Conservation (phyloP, 2,329 filamentous ascomycete species). For the Rhinocladiella similis region DNA sequence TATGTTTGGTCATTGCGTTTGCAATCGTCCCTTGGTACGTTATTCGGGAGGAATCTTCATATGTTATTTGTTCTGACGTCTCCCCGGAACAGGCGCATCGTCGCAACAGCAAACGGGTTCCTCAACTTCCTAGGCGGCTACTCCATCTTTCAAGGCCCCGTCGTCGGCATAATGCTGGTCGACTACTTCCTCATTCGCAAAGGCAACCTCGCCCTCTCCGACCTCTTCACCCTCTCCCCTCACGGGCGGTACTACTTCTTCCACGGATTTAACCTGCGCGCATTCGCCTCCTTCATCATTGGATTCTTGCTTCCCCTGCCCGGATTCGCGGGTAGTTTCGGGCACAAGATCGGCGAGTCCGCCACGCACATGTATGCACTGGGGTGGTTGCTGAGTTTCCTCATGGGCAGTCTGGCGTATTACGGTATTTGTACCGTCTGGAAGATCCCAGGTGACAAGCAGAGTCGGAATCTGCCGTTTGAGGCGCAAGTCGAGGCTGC, state of each 20-base stretch:
- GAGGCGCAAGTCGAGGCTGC: not conserved
- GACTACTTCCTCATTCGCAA: conserved; percentile 38
- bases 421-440: conserved; percentile 19
- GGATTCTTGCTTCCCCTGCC: conserved; percentile 29
- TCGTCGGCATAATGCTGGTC: conserved; percentile 34
- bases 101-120: conserved; percentile 29
- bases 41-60: no score
- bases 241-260: conserved; percentile 37
- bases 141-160: conserved; percentile 29
- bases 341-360: conserved; percentile 14
- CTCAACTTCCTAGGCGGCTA: conserved; percentile 29
- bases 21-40: conserved; percentile 37
- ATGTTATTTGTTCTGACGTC: conserved; percentile 14
- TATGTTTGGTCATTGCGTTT: conserved; percentile 36
- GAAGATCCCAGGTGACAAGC: not conserved
- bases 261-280: conserved; percentile 34
- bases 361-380: conserved; percentile 29
- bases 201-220: conserved; percentile 37
- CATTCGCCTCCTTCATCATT: conserved; percentile 28
- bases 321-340: conserved; percentile 28
- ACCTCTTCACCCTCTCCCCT: conserved; percentile 33
- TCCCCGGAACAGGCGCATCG: conserved; percentile 24
- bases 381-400: conserved; percentile 30
- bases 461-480: not conserved
- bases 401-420: conserved; percentile 26